phyloP scores from a whole-genome alignment of 768 basidiomycete species.

The Pleurotus pulmonarius region DNA sequence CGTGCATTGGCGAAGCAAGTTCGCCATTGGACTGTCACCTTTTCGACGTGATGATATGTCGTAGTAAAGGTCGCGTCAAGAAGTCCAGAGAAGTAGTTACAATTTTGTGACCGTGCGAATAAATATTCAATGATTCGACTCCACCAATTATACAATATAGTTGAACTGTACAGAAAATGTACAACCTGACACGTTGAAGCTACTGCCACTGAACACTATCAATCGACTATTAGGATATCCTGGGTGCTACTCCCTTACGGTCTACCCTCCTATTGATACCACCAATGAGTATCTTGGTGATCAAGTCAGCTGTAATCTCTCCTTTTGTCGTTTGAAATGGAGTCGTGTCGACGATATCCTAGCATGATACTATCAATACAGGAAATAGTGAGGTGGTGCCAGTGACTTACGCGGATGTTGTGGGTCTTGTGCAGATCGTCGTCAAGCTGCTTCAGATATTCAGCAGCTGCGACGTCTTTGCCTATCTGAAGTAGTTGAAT shows the following conservation, averaged over 20 bases:
- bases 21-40: neutral
- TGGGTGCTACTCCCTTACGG: constrained; percentile 8
- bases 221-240: too few species aligned
- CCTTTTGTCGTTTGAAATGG: constrained; percentile 40
- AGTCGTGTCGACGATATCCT: constrained; percentile 75
- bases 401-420: constrained; percentile 41
- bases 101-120: too few species aligned
- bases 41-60: too few species aligned
- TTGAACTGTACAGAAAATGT: neutral
- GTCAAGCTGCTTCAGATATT: constrained; percentile 52
- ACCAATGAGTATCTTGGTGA: constrained; percentile 64
- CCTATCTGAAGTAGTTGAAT: constrained; percentile 77
- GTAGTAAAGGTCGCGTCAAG: neutral
- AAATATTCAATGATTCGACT: too few species aligned
- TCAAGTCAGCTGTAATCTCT: constrained; percentile 38
- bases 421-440: constrained; percentile 42
- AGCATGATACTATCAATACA: neutral
- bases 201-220: too few species aligned
- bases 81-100: too few species aligned
- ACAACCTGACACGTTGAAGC: too few species aligned
- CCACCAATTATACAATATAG: neutral
- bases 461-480: constrained; percentile 30
- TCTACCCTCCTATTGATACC: constrained; percentile 53
- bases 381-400: neutral
- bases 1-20: neutral